Base-by-base conservation (phyloP, 345 rosid species). In the Rhizophora apiculata region DNA sequence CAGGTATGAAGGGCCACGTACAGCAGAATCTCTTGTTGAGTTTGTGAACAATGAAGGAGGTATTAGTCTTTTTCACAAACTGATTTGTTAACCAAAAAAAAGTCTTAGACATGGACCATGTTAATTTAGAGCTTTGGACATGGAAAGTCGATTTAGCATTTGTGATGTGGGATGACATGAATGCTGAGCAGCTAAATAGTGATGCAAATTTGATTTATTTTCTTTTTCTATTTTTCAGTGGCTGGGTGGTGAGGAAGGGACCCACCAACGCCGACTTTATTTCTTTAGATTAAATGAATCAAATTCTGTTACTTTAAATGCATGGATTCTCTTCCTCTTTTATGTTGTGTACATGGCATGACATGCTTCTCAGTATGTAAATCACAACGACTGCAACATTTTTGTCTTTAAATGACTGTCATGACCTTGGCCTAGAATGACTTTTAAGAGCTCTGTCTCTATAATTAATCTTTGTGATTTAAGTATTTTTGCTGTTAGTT, bases 21-120 rank as follows among this genome's bases (percentile, higher is more conserved):
- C 81, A 36, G 88, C 92, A 0, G 99, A 92, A 82, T 75, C 97
- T 29, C 90, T 95, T 76, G 79, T 89, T 43, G 98, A 90, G 84
- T 95, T 75, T 83, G 90, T 92, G 59, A 92, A 95, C 78, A 86
- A 63, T 55, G 99, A 95, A 90, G 99, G 89, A 90, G 99, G 97
- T 87, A 84, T 22, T 68, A 7, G 18, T 55, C 60, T 13, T 46
- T 71, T 43, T 70, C 24, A 0, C 68, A 13, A 61, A 29, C 21
- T 5, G 27, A 53, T 64, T 62, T 36, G 34, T 72, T 32, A 48
- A 64, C n/a, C 11, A 22, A 57, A 32, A 31, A 54, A 39, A 13
- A 5, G 49, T 43, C 18, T 13, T 13, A 11, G 49, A 13, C 49
- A 3, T 43, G 18, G 49, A 43, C 18, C 16, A 15, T 43, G 48